Evolutionary conservation across 805 yeast species (phyloP).

Genomic region (Metschnikowia matae): DNA sequence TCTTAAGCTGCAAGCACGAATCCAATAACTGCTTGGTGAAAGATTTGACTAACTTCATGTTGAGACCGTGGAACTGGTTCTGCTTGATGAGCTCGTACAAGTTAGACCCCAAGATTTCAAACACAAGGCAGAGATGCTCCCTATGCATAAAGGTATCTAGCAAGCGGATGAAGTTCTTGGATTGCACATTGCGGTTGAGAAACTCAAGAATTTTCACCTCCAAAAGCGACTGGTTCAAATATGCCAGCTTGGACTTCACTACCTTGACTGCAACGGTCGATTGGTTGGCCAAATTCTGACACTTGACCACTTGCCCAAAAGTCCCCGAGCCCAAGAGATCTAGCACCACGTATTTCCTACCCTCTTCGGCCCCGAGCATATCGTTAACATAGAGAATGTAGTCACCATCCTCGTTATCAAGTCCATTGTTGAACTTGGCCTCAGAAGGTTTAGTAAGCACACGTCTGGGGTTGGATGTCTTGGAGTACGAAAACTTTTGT

Average conservation of each 20-base stretch:
- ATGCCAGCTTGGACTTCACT: constrained; percentile 87
- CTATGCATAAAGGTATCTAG: constrained; percentile 89
- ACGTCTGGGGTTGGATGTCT: constrained; percentile 83
- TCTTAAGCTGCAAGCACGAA: constrained; percentile 74
- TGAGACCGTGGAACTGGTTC: constrained; percentile 88
- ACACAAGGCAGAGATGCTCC: constrained; percentile 88
- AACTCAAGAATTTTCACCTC: constrained; percentile 86
- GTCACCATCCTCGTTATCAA: constrained; percentile 84
- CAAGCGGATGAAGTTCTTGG: constrained; percentile 71
- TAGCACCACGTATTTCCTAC: constrained; percentile 79
- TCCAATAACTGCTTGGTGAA: constrained; percentile 80
- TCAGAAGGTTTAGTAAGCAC: constrained; percentile 91
- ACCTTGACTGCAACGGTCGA: constrained; percentile 93
- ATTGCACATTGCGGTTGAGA: constrained; percentile 61
- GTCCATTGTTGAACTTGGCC: constrained; percentile 75
- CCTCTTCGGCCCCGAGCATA: constrained; percentile 80
- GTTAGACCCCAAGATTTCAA: constrained; percentile 84
- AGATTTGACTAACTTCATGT: constrained; percentile 70
- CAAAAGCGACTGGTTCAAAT: constrained; percentile 83
- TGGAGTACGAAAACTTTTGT: constrained; percentile 66
- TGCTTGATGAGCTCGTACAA: constrained; percentile 87
- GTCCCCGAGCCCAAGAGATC: constrained; percentile 96
- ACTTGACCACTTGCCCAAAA: constrained; percentile 96
- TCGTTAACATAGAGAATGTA: constrained; percentile 93
- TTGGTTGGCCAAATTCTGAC: constrained; percentile 75